These are phyloP conservation scores for Panicum hallii DNA, from an alignment of 202 grass and related monocot genomes.

Conservation along the genomic window DNA sequence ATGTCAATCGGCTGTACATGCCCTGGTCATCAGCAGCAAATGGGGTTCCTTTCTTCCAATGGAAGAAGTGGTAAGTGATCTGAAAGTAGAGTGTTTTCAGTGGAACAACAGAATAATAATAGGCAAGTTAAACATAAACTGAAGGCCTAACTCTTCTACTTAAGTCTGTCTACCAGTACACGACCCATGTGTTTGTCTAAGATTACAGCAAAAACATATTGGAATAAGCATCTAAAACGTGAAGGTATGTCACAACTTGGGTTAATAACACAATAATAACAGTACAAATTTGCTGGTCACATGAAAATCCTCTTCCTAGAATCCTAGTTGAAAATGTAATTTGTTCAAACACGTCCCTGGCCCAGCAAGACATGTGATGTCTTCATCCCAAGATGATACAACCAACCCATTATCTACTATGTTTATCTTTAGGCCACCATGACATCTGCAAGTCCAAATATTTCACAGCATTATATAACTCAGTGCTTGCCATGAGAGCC, in stretches of 20 bases:
- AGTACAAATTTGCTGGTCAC: not conserved
- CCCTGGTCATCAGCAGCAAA: constrained; percentile 93
- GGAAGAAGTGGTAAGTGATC: constrained; percentile 86
- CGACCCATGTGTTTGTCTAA: not conserved
- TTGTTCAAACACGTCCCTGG: not conserved
- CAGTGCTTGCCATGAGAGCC: not conserved
- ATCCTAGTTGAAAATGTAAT: not conserved
- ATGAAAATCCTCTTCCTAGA: not conserved
- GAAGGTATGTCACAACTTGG: not conserved
- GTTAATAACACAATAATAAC: not conserved
- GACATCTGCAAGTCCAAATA: not conserved
- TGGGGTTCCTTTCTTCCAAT: constrained; percentile 88
- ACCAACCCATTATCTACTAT: not conserved
- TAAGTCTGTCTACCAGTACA: not conserved
- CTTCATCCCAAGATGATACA: not conserved
- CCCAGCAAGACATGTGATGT: not conserved
- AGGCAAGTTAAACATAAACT: not conserved
- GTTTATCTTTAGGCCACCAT: not conserved
- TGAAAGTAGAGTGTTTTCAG: constrained; percentile 40
- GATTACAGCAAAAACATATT: not conserved
- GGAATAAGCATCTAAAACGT: not conserved
- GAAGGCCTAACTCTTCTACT: not conserved
- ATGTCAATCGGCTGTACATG: constrained; percentile 80
- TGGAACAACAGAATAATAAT: not conserved
- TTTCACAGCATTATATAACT: not conserved